These are phyloP conservation scores for Lactarius akahatsu DNA, from an alignment of 768 basidiomycete species.

Conservation along the genomic window DNA sequence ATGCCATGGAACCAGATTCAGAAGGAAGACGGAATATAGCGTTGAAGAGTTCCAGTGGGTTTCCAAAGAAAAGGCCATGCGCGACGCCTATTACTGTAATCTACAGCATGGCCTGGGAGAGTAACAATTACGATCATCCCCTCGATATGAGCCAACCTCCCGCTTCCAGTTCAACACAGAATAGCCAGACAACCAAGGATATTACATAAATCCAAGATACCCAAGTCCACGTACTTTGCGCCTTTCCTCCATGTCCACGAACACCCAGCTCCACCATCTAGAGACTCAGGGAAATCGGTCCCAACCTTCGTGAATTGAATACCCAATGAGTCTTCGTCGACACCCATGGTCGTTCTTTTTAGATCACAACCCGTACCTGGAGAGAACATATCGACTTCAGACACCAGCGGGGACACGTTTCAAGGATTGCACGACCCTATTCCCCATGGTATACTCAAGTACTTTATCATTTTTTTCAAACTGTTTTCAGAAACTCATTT, in stretches of 20 bases:
- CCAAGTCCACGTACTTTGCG: neutral
- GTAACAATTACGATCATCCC: no score
- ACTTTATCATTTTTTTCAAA: neutral
- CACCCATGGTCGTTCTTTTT: neutral
- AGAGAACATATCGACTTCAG: neutral
- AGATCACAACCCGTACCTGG: neutral
- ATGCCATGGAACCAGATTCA: slow-evolving; percentile 52
- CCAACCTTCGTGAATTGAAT: neutral
- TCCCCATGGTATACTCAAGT: neutral
- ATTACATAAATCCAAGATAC: neutral
- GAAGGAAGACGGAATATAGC: slow-evolving; percentile 53
- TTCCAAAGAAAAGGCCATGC: slow-evolving; percentile 46
- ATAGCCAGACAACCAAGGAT: no score
- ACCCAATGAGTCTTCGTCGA: neutral
- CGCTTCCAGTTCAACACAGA: no score
- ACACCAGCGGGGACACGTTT: no score
- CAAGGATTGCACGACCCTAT: neutral
- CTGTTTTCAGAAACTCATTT: neutral
- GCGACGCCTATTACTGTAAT: neutral
- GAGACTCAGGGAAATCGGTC: neutral
- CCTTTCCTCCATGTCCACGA: neutral
- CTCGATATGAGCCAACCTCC: no score
- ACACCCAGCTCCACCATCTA: neutral
- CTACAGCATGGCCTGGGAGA: no score
- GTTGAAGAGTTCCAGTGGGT: slow-evolving; percentile 59